Conservation (phyloP, 306 rosid species). For the Glycine soja region DNA sequence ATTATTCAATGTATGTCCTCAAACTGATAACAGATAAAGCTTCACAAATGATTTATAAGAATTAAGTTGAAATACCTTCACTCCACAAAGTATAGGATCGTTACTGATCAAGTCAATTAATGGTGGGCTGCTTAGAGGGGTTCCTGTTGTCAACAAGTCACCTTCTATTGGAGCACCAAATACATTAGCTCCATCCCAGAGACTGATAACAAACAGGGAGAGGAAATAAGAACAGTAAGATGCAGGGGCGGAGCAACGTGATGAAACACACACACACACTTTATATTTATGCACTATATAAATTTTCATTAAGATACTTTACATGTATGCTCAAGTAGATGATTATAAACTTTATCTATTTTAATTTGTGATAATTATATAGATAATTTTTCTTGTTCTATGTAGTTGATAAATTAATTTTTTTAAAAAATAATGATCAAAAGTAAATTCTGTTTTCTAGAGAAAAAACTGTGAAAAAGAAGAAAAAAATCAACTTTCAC, state of each 20-base stretch:
- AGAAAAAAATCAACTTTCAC: too few relatives aligned
- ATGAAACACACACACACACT: too few relatives aligned
- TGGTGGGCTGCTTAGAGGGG: conserved; percentile 88
- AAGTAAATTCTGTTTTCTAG: too few relatives aligned
- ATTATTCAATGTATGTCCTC: not conserved
- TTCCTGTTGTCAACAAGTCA: conserved; percentile 76
- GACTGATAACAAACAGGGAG: conserved; percentile 63
- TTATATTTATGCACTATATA: too few relatives aligned
- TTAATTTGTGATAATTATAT: too few relatives aligned
- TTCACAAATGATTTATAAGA: conserved; percentile 29
- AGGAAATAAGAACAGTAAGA: conserved; percentile 47
- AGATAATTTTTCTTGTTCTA: too few relatives aligned
- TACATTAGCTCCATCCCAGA: conserved; percentile 80
- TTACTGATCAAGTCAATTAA: conserved; percentile 89
- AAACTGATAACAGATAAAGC: conserved; percentile 9
- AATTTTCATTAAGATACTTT: too few relatives aligned
- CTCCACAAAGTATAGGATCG: conserved; percentile 87
- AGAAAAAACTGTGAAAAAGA: too few relatives aligned
- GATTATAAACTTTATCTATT: too few relatives aligned
- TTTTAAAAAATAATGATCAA: too few relatives aligned
- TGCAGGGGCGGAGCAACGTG: not conserved
- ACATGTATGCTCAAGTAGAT: too few relatives aligned
- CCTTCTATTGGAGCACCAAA: conserved; percentile 79
- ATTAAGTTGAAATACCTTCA: conserved; percentile 70
- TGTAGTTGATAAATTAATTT: too few relatives aligned